phyloP scores from a whole-genome alignment of 177 flowering plant genomes.

The Telopea speciosissima region DNA sequence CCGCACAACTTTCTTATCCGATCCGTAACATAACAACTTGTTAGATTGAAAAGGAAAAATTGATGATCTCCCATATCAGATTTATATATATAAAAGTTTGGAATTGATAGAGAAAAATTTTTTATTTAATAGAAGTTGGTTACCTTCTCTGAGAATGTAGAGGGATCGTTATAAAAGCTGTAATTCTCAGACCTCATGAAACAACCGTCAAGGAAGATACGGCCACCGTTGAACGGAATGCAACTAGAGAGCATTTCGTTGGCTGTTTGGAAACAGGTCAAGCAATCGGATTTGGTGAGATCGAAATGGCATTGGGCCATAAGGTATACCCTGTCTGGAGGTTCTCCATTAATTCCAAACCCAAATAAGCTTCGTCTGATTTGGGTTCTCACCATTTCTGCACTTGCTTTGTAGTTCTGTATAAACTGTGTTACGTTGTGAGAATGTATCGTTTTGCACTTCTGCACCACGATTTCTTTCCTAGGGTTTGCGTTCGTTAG shows the following conservation, averaged over 20 bases:
- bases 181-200: conserved; percentile 41
- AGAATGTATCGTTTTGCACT: not conserved
- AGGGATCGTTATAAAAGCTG: conserved; percentile 23
- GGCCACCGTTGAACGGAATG: conserved; percentile 36
- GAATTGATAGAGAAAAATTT: no score
- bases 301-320: conserved; percentile 32
- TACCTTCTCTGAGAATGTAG: conserved; percentile 9
- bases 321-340: conserved; percentile 11
- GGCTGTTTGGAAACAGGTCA: conserved; percentile 13
- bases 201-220: conserved; percentile 46
- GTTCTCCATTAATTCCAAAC: not conserved
- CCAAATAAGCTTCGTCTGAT: not conserved
- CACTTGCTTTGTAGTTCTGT: not conserved
- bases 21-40: no score
- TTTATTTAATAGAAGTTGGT: no score
- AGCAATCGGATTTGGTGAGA: conserved; percentile 24
- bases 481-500: no score
- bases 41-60: no score
- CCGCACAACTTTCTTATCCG: not conserved
- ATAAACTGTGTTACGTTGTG: not conserved
- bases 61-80: no score
- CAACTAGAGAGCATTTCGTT: conserved; percentile 17
- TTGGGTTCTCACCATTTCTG: not conserved
- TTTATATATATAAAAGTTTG: no score
- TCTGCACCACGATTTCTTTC: no score